phyloP scores from a whole-genome alignment of 768 basidiomycete genomes.

The Termitomyces sp. region DNA sequence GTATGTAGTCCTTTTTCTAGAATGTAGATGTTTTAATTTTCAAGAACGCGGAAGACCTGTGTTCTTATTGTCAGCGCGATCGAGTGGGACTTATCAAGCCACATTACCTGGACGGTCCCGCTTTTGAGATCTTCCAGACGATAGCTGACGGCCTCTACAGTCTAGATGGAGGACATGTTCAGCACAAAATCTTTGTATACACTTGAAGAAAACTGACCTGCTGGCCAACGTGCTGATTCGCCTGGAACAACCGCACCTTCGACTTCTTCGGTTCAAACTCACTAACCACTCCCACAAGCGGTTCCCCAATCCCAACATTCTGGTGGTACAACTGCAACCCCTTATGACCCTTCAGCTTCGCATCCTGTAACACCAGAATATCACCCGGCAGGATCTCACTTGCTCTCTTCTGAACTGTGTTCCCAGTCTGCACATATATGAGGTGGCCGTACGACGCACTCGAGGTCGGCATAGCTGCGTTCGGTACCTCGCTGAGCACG shows the following conservation, averaged over 20 bases:
- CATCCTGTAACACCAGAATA: slow-evolving; percentile 71
- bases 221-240: slow-evolving; percentile 82
- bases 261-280: slow-evolving; percentile 88
- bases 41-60: slow-evolving; percentile 41
- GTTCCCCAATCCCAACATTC: slow-evolving; percentile 48
- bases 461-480: slow-evolving; percentile 42
- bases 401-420: slow-evolving; percentile 64
- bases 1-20: background rate
- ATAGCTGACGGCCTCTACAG: slow-evolving; percentile 5
- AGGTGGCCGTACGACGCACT: slow-evolving; percentile 65
- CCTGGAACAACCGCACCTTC: slow-evolving; percentile 83
- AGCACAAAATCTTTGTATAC: background rate
- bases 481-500: slow-evolving; percentile 65
- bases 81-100: background rate
- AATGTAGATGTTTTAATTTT: slow-evolving; percentile 22
- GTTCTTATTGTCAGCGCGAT: background rate
- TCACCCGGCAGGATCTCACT: slow-evolving; percentile 90
- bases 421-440: slow-evolving; percentile 70
- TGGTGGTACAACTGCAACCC: slow-evolving; percentile 74
- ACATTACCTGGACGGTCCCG: slow-evolving; percentile 70
- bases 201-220: slow-evolving; percentile 49
- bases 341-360: slow-evolving; percentile 76
- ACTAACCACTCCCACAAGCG: slow-evolving; percentile 70
- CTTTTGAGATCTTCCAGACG: slow-evolving; percentile 66
- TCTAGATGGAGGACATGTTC: background rate